Percentiles rank a stretch among this genome's conserved stretches.
Conservation (phyloP, 1,284 basidiomycete genomes). For the Rhodotorula sp. region DNA sequence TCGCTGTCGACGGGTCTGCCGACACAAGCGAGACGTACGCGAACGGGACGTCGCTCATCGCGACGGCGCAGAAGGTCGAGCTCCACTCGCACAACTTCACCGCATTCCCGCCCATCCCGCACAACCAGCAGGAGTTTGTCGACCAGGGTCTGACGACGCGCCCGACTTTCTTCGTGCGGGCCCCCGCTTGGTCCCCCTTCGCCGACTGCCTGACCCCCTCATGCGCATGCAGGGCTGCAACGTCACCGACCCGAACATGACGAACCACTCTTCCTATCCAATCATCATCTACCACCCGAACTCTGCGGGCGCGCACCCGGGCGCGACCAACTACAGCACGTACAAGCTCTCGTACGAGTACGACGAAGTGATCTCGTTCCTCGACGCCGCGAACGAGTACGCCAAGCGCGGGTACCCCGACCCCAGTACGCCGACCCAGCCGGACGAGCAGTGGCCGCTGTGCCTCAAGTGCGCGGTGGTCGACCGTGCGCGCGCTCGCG, state of each 20-base stretch:
- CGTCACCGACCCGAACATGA: constrained; percentile 51
- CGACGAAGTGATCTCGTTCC: constrained; percentile 38
- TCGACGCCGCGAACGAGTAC: constrained; percentile 37
- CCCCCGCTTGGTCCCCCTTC: constrained; percentile 45
- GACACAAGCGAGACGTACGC: constrained; percentile 62
- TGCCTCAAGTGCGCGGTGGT: constrained; percentile 55
- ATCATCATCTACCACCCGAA: constrained; percentile 45
- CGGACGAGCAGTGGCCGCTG: constrained; percentile 50
- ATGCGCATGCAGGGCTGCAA: constrained; percentile 37
- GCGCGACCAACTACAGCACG: constrained; percentile 48
- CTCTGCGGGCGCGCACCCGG: constrained; percentile 29
- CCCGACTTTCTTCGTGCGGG: constrained; percentile 65
- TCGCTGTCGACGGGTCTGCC: constrained; percentile 68
- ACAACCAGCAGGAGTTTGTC: constrained; percentile 60
- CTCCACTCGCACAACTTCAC: constrained; percentile 22
- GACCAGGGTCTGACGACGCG: constrained; percentile 66
- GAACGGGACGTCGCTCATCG: constrained; percentile 58
- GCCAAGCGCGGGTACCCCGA: constrained; percentile 42
- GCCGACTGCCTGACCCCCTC: not conserved
- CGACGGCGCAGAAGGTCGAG: constrained; percentile 47
- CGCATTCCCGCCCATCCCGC: constrained; percentile 64
- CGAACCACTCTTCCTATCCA: constrained; percentile 29
- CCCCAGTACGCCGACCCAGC: constrained; percentile 50
- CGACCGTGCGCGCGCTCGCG: constrained; percentile 49
- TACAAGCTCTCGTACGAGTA: constrained; percentile 51